Conservation (phyloP, 345 rosid genomes). For the Mercurialis annua region DNA sequence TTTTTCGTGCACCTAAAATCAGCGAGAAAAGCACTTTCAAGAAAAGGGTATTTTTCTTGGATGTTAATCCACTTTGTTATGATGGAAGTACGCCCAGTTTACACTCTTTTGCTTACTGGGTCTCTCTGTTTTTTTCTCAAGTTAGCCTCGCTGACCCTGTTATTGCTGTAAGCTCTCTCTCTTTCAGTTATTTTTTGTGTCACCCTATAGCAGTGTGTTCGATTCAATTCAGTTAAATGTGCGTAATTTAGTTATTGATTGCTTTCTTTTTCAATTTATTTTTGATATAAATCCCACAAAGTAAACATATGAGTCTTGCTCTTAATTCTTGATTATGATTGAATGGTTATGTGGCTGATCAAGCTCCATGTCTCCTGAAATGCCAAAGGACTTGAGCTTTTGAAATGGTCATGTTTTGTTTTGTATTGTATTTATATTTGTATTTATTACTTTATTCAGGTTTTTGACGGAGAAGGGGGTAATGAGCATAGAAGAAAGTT, state of each 20-base stretch:
- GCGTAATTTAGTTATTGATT: not conserved
- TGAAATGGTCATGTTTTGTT: not conserved
- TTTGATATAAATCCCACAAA: too few relatives aligned
- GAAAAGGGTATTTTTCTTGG: conserved; percentile 86
- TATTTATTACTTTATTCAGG: too few relatives aligned
- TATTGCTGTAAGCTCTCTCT: conserved; percentile 55
- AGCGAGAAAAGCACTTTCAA: conserved; percentile 28
- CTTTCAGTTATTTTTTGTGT: too few relatives aligned
- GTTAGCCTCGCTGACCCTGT: conserved; percentile 80
- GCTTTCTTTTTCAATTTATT: not conserved
- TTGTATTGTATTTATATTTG: too few relatives aligned
- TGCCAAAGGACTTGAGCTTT: not conserved
- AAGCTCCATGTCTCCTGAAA: not conserved
- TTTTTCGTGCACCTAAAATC: conserved; percentile 11
- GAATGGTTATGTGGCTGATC: not conserved
- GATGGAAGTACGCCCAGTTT: conserved; percentile 77
- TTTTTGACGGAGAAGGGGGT: conserved; percentile 80
- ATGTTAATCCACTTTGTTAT: conserved; percentile 83
- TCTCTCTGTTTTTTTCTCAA: conserved; percentile 78
- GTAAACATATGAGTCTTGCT: not conserved
- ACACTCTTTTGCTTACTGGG: conserved; percentile 64
- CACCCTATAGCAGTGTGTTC: too few relatives aligned
- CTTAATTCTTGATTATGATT: not conserved
- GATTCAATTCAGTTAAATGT: not conserved
- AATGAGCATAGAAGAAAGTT: conserved; percentile 58